Evolutionary conservation across 2,329 filamentous ascomycete species (phyloP), one percentile per base, ranked within the genome.

Genomic region (Nectriaceae sp.): DNA sequence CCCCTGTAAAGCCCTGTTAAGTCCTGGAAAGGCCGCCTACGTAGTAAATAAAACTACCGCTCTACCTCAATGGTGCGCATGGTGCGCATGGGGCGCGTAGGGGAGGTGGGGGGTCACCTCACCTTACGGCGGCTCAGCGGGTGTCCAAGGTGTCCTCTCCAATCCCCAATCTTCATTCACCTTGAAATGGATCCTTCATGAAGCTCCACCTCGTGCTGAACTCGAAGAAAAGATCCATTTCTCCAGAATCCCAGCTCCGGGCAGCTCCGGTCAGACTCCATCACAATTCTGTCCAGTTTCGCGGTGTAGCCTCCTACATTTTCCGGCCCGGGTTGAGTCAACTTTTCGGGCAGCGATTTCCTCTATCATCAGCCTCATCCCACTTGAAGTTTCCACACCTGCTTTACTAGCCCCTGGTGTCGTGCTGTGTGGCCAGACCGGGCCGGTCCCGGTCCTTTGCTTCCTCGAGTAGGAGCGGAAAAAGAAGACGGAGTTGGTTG

Each of bases 371-470:
- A 6, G 24, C 24, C 13, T 29, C 6, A 6, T 29, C 13, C 6
- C 6, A 29, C 24, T 13, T 29, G 13, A 29, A 29, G 24, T 29
- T 29, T 29, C 24, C 24, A 29, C 21, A 29, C 8, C 31, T 19
- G 41, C 49, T 24, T 24, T 26, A 18, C 11, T 29, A 24, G 21
- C 48, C 49, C 44, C 55, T 55, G 49, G 59, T 47, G 46, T 53
- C 53, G 51, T 55, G 47, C 51, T 39, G 10, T 26, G 26, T 49
- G 21, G 26, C 20, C 48, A 58, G 47, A 58, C 59, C 59, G 59
- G 59, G 45, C 58, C 56, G 58, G 58, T 55, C 52, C 55, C 48
- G 52, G n/a, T n/a, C n/a, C n/a, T n/a, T n/a, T n/a, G n/a, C n/a
- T n/a, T n/a, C n/a, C n/a, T n/a, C n/a, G n/a, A n/a, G n/a, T n/a